phyloP scores from a whole-genome alignment of 129 eudicot genomes.

The Flaveria brownii region DNA sequence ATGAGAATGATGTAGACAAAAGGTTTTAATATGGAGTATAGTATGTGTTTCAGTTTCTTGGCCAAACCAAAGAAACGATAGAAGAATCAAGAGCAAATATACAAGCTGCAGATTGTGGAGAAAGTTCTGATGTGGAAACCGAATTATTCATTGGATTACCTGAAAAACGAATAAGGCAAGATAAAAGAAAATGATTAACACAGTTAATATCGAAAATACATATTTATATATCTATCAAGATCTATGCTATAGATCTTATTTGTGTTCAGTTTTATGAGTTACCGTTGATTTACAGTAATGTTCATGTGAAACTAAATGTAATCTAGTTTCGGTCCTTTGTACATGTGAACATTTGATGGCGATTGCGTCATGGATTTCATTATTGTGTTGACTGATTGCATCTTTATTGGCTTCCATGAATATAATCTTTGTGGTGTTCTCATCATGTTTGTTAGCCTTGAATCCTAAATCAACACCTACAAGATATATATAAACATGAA shows the following conservation, averaged over 20 bases:
- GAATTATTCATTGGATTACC: conserved; percentile 53
- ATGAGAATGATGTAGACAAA: background rate
- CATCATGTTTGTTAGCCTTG: background rate
- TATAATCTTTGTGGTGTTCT: background rate
- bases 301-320: conserved; percentile 22
- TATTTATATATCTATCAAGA: conserved; percentile 7
- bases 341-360: conserved; percentile 17
- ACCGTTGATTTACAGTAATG: conserved; percentile 12
- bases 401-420: conserved; percentile 17
- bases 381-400: conserved; percentile 18
- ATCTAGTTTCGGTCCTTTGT: conserved; percentile 28
- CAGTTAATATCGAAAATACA: background rate
- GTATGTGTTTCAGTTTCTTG: conserved; percentile 37
- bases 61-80: conserved; percentile 36
- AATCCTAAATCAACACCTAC: background rate
- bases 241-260: conserved; percentile 17
- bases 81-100: conserved; percentile 36
- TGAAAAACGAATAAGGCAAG: conserved; percentile 29
- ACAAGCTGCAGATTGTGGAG: conserved; percentile 48
- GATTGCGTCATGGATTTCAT: conserved; percentile 2
- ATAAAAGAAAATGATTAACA: conserved; percentile 12
- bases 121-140: conserved; percentile 82
- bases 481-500: too few species aligned
- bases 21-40: too few species aligned
- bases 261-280: conserved; percentile 15